Evolutionary conservation across 179 eudicot species (phyloP).

Genomic region (Heliamphora pulchella): DNA sequence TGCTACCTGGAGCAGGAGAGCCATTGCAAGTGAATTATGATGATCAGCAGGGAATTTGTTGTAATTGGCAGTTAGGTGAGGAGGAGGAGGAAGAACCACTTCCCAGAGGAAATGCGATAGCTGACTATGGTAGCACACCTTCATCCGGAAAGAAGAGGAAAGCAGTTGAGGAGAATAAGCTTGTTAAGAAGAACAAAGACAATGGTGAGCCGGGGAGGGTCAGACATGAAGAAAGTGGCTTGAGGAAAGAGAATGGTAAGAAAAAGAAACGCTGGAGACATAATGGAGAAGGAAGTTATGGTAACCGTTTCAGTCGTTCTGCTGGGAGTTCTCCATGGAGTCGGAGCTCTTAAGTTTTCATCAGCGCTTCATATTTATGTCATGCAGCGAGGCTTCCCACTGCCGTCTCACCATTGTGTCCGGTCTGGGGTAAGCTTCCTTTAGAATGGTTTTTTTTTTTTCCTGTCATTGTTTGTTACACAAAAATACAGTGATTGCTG

Average conservation of each 20-base stretch:
- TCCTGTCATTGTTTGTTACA: too few species aligned
- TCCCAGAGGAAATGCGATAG: constrained; percentile 53
- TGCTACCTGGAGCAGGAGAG: constrained; percentile 88
- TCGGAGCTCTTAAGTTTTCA: constrained; percentile 5
- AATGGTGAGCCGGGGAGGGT: constrained; percentile 24
- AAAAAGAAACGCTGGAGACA: constrained; percentile 31
- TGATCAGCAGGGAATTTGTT: constrained; percentile 53
- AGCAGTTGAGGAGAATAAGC: constrained; percentile 29
- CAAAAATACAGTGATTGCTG: too few species aligned
- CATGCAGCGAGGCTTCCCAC: neutral
- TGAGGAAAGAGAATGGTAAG: constrained; percentile 31
- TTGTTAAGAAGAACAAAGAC: constrained; percentile 32
- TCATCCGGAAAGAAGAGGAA: constrained; percentile 65
- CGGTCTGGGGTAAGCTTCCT: neutral
- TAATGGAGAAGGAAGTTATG: constrained; percentile 6
- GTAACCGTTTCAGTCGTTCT: neutral
- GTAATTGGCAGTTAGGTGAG: constrained; percentile 61
- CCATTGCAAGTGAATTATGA: constrained; percentile 28
- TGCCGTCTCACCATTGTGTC: neutral
- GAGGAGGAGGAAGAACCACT: constrained; percentile 63
- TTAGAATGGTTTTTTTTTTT: neutral
- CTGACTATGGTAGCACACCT: constrained; percentile 23
- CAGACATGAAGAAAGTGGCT: constrained; percentile 29
- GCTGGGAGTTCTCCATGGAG: neutral
- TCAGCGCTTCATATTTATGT: neutral